These are phyloP conservation scores for Carex myosuroides DNA, from an alignment of 176 grass and related monocot genomes.

Conservation along the genomic window DNA sequence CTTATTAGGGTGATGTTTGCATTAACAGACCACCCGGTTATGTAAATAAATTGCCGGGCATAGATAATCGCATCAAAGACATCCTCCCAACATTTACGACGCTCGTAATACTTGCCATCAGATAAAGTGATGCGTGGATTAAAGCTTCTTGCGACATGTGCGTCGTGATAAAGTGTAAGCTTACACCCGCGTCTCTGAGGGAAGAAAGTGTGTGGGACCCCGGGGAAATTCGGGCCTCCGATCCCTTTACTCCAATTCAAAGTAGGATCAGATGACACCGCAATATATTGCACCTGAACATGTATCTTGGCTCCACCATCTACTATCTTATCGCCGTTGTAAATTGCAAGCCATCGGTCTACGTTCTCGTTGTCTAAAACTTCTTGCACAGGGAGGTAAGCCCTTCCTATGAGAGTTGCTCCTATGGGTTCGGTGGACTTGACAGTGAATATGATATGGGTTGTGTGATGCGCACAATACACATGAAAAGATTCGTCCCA, in stretches of 20 bases:
- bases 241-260: slow-evolving; percentile 44
- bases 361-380: neutral
- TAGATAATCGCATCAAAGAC: slow-evolving; percentile 60
- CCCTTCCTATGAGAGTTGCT: slow-evolving; percentile 63
- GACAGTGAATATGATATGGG: slow-evolving; percentile 67
- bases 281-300: slow-evolving; percentile 44
- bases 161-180: slow-evolving; percentile 71
- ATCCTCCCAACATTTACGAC: slow-evolving; percentile 75
- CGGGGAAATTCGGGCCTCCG: neutral
- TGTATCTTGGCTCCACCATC: slow-evolving; percentile 44
- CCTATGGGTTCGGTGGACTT: slow-evolving; percentile 51
- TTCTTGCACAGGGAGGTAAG: slow-evolving; percentile 42
- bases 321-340: slow-evolving; percentile 35
- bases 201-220: slow-evolving; percentile 71
- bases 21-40: slow-evolving; percentile 85
- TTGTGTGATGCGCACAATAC: slow-evolving; percentile 75
- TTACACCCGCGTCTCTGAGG: slow-evolving; percentile 38
- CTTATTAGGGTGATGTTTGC: slow-evolving; percentile 53
- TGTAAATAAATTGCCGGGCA: slow-evolving; percentile 56
- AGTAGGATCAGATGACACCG: slow-evolving; percentile 29
- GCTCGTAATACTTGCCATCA: slow-evolving; percentile 26
- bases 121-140: slow-evolving; percentile 24
- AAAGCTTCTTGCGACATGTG: slow-evolving; percentile 42
- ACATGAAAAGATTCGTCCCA: slow-evolving; percentile 77
- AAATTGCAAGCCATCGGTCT: slow-evolving; percentile 49